Percentiles rank a stretch among this genome's conserved stretches.
Evolutionary conservation across 176 grass and related monocot species (phyloP).

Genomic region (Oropetium thomaeum): DNA sequence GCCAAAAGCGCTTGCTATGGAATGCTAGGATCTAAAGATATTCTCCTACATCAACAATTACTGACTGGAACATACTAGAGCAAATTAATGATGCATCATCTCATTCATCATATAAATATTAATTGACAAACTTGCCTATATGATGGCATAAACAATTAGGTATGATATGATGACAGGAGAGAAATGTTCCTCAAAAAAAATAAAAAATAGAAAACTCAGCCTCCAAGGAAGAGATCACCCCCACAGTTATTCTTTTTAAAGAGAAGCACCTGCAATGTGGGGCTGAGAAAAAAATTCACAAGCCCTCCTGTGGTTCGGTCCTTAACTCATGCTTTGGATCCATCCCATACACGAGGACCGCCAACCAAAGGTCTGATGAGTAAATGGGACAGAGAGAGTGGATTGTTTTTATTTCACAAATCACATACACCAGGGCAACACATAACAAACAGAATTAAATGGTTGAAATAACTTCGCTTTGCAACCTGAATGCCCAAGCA

Average conservation of each 20-base stretch:
- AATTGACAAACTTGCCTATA: not conserved
- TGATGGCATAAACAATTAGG: not conserved
- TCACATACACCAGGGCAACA: too few relatives aligned
- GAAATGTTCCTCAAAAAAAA: not conserved
- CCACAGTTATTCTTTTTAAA: too few relatives aligned
- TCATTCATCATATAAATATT: not conserved
- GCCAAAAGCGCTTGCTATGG: not conserved
- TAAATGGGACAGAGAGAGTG: too few relatives aligned
- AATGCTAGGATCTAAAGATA: not conserved
- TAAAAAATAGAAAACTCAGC: too few relatives aligned
- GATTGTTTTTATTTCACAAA: too few relatives aligned
- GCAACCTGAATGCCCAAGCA: not conserved
- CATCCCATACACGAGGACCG: too few relatives aligned
- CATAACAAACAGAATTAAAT: not conserved
- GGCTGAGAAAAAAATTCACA: too few relatives aligned
- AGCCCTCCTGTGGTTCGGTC: too few relatives aligned
- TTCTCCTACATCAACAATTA: not conserved
- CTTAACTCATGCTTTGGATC: too few relatives aligned
- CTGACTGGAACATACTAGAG: not conserved
- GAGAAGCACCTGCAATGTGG: too few relatives aligned
- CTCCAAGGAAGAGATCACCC: too few relatives aligned
- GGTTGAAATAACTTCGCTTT: not conserved
- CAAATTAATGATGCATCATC: not conserved
- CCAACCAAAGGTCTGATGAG: too few relatives aligned
- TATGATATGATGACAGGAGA: not conserved